Percentiles rank a stretch among this genome's conserved stretches.
phyloP scores from a whole-genome alignment of 192 early-diverging fungal species.

The Gorgonomyces haynaldii region DNA sequence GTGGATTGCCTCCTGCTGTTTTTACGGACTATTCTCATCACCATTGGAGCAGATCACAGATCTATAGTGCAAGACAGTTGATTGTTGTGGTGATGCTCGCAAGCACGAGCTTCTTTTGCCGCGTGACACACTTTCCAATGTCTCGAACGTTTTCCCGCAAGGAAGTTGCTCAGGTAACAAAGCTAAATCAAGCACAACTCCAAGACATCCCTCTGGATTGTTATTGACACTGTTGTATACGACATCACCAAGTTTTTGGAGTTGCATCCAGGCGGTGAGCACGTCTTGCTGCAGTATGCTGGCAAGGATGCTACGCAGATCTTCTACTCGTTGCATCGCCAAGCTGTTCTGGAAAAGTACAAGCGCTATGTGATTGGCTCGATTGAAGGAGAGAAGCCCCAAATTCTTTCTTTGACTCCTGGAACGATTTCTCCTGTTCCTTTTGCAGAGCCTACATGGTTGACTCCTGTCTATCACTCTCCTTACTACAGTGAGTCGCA shows the following conservation, averaged over 20 bases:
- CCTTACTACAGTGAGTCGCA: slow-evolving; percentile 7
- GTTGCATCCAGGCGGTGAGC: slow-evolving; percentile 10
- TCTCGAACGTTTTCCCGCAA: too few species aligned
- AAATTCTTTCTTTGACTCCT: not conserved
- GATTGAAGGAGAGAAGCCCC: not conserved
- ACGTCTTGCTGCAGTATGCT: slow-evolving; percentile 6
- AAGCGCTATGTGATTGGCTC: not conserved
- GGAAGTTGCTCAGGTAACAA: too few species aligned
- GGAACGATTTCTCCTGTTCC: not conserved
- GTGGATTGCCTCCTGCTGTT: too few species aligned
- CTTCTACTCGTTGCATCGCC: slow-evolving; percentile 13
- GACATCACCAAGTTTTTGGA: slow-evolving; percentile 15
- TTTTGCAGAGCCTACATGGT: not conserved
- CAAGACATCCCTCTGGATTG: slow-evolving; percentile 13
- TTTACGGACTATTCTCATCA: too few species aligned
- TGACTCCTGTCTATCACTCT: not conserved
- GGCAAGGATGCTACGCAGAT: slow-evolving; percentile 9
- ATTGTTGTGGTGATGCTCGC: too few species aligned
- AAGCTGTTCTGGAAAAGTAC: slow-evolving; percentile 11
- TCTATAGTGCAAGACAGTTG: too few species aligned
- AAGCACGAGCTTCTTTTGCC: too few species aligned
- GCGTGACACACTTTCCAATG: too few species aligned
- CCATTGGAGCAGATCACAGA: too few species aligned
- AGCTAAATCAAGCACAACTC: slow-evolving; percentile 21
- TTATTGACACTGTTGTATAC: slow-evolving; percentile 20